Evolutionary conservation across 2,329 filamentous ascomycete species (phyloP).

Genomic region (Arthrobotrys pseudoclavata): DNA sequence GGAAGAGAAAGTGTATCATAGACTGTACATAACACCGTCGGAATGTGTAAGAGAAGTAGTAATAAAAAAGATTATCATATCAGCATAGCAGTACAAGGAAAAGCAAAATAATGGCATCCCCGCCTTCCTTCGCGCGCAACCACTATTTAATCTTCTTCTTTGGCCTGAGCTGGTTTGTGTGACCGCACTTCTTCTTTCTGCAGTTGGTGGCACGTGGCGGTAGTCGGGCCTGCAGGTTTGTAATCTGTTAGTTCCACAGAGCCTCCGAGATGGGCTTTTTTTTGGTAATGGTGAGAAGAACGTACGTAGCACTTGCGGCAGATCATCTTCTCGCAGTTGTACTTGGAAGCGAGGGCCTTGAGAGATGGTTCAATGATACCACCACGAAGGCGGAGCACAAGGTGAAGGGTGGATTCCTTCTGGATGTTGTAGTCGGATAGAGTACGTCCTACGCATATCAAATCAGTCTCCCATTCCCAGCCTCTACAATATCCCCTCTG

Average conservation of each 20-base stretch:
- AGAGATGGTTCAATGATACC: slow-evolving; percentile 99
- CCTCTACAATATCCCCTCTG: slow-evolving; percentile 12
- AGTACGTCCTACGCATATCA: slow-evolving; percentile 75
- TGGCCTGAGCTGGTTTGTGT: slow-evolving; percentile 99
- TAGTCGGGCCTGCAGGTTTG: slow-evolving; percentile 75
- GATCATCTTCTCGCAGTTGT: slow-evolving; percentile 99
- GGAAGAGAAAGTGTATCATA: slow-evolving; percentile 46
- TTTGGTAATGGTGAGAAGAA: slow-evolving; percentile 8
- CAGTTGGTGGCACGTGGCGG: slow-evolving; percentile 99
- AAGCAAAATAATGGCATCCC: slow-evolving; percentile 45
- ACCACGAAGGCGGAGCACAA: slow-evolving; percentile 98
- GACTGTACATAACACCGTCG: slow-evolving; percentile 60
- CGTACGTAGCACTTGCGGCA: slow-evolving; percentile 99
- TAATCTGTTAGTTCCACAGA: slow-evolving; percentile 20
- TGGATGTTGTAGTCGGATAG: slow-evolving; percentile 99
- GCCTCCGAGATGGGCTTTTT: background rate
- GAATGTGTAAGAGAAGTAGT: slow-evolving; percentile 35
- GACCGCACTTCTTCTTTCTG: slow-evolving; percentile 99
- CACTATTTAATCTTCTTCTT: slow-evolving; percentile 99
- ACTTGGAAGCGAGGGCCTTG: slow-evolving; percentile 98
- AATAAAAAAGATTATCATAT: slow-evolving; percentile 53
- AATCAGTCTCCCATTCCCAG: slow-evolving; percentile 23
- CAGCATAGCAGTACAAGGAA: slow-evolving; percentile 50
- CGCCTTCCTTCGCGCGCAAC: slow-evolving; percentile 50
- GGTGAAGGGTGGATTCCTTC: slow-evolving; percentile 98